A percentile compares a stretch with the other conserved stretches of the same genome.
phyloP scores from a whole-genome alignment of 2,329 filamentous ascomycete species.

The Fusarium lyarnte region DNA sequence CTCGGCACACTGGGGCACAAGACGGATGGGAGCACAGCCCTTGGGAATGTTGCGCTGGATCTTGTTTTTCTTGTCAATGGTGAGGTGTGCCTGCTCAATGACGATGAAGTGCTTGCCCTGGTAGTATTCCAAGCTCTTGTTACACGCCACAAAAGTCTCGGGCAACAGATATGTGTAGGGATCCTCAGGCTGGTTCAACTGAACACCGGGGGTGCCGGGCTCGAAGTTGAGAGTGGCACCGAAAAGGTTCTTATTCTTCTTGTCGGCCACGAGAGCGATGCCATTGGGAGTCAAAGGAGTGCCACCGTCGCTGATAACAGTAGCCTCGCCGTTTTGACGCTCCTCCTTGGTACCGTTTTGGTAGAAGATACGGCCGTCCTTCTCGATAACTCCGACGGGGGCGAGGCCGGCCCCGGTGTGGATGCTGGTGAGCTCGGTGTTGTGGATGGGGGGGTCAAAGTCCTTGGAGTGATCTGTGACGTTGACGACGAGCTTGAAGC shows the following conservation, averaged over 20 bases:
- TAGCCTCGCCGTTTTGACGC: conserved; percentile 44
- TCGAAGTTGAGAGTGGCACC: conserved; percentile 47
- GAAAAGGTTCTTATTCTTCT: conserved; percentile 47
- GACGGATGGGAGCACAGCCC: conserved; percentile 53
- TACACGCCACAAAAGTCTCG: conserved; percentile 55
- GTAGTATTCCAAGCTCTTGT: conserved; percentile 55
- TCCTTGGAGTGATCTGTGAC: conserved; percentile 54
- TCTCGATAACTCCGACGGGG: conserved; percentile 49
- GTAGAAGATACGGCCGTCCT: conserved; percentile 54
- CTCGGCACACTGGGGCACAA: conserved; percentile 56
- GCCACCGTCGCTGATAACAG: conserved; percentile 54
- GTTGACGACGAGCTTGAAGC: conserved; percentile 57
- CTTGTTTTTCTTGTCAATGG: conserved; percentile 34
- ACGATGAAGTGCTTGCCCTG: conserved; percentile 48
- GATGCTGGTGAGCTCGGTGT: conserved; percentile 52
- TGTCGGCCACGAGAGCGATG: conserved; percentile 44
- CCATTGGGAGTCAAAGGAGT: conserved; percentile 52
- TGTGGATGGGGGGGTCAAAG: conserved; percentile 54
- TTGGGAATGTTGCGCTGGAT: conserved; percentile 41
- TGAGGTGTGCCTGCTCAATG: conserved; percentile 51
- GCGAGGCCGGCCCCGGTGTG: conserved; percentile 55
- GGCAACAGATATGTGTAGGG: conserved; percentile 46
- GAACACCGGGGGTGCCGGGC: conserved; percentile 49
- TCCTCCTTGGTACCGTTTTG: conserved; percentile 57
- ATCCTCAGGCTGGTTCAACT: conserved; percentile 40